A percentile compares a stretch with the other conserved stretches of the same genome.
Evolutionary conservation across 805 yeast species (phyloP).

Genomic region (Wickerhamiella galacta): DNA sequence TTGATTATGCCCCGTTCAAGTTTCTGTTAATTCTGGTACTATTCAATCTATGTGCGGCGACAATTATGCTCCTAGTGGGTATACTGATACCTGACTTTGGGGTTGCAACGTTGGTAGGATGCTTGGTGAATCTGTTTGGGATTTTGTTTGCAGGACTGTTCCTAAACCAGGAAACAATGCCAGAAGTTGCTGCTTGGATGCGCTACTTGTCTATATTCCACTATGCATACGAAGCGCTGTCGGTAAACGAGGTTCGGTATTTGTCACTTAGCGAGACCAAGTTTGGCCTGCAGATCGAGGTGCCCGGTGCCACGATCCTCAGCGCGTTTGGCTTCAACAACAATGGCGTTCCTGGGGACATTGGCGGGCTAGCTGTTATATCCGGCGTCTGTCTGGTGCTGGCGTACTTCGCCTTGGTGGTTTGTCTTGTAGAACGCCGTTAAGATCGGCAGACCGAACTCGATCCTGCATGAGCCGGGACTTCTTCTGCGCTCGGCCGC

Average conservation of each 20-base stretch:
- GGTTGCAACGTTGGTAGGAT: conserved; percentile 80
- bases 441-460: too few species aligned
- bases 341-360: conserved; percentile 54
- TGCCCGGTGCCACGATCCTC: conserved; percentile 93
- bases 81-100: conserved; percentile 78
- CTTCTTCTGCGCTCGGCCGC: too few species aligned
- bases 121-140: conserved; percentile 66
- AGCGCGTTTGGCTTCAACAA: conserved; percentile 91
- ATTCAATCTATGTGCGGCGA: conserved; percentile 74
- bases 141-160: conserved; percentile 86
- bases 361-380: conserved; percentile 40
- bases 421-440: conserved; percentile 58
- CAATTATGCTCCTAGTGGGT: conserved; percentile 76
- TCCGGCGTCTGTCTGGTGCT: conserved; percentile 38
- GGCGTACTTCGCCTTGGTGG: conserved; percentile 64
- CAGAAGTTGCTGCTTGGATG: conserved; percentile 36
- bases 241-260: conserved; percentile 83
- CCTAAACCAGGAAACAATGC: conserved; percentile 59
- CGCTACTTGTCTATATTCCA: conserved; percentile 84
- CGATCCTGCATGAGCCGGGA: too few species aligned
- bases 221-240: conserved; percentile 84
- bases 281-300: conserved; percentile 84
- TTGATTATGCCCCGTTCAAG: conserved; percentile 53
- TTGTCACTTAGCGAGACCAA: conserved; percentile 72
- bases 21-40: conserved; percentile 54